Evolutionary conservation across 306 rosid genomes (phyloP), one percentile per base, ranked within the genome.

Genomic region (Trifolium fragiferum): DNA sequence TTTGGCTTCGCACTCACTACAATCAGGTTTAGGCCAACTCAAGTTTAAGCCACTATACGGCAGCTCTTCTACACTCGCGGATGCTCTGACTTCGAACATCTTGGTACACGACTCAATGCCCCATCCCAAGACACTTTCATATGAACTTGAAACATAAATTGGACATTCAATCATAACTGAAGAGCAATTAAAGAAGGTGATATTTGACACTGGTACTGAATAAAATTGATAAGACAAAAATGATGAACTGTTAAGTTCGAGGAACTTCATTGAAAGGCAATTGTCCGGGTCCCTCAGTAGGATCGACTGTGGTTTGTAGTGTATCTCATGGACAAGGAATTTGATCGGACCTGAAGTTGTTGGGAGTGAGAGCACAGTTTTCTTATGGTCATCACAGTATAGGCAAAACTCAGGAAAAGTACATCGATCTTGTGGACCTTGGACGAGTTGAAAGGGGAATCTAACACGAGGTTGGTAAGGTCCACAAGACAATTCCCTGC

Each of bases 71-170:
- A 2, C 12, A 2, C 3, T 1, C 8, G 10, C 5, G 0, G 11
- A 40, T 1, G 44, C 13, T 2, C 2, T 40, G 11, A 40, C 3
- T 2, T 40, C 3, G 44, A 40, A 41, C 40, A 53, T 54, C 76
- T 18, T 53, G 58, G 77, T 78, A 63, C 82, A 78, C 0, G 60
- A 64, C 11, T 25, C 3, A 8, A 68, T 44, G 64, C 21, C 12
- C 1, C 5, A 18, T 7, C 2, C 2, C 3, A 70, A 41, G 25
- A 78, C 23, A 10, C 47, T n/a, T 0, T 12, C 9, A 0, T 6
- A 0, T 1, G 3, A 2, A 20, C 1, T 0, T 69, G 47, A 54
- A 35, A 13, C 66, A 18, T 41, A 27, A 40, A 76, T 41, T 10
- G 77, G 77, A 27, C 73, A 78, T 1, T 61, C 53, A 35, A 14